These are phyloP conservation scores for Schizosaccharomyces japonicus DNA, from an alignment of 805 yeast genomes.

Conservation along the genomic window DNA sequence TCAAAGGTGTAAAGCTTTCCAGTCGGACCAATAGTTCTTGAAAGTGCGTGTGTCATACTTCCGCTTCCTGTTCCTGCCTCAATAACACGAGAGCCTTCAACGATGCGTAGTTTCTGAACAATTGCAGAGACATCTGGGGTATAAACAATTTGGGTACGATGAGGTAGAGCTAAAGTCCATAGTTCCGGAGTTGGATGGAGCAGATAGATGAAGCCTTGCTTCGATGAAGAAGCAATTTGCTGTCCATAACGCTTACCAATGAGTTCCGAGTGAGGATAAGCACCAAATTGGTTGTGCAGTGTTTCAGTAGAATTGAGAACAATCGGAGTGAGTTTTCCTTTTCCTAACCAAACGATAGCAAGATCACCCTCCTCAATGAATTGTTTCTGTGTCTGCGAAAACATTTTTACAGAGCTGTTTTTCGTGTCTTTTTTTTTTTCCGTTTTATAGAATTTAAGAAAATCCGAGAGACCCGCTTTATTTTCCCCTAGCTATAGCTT, in stretches of 20 bases:
- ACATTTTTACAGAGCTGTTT: background rate
- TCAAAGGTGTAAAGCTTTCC: constrained; percentile 69
- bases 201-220: constrained; percentile 71
- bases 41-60: constrained; percentile 77
- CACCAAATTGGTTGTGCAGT: constrained; percentile 70
- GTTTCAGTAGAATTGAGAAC: constrained; percentile 17
- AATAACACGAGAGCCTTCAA: constrained; percentile 53
- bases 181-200: constrained; percentile 83
- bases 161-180: constrained; percentile 91
- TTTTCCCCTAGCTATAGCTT: background rate
- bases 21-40: constrained; percentile 39
- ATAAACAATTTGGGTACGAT: constrained; percentile 90
- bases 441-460: background rate
- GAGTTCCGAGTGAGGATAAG: constrained; percentile 64
- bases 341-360: constrained; percentile 63
- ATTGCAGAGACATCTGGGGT: constrained; percentile 88
- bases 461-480: too few relatives aligned
- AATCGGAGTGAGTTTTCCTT: constrained; percentile 59
- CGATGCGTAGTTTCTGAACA: constrained; percentile 52
- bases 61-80: constrained; percentile 99
- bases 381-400: background rate
- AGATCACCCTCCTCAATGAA: constrained; percentile 44
- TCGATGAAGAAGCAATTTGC: constrained; percentile 40
- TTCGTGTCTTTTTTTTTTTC: background rate
- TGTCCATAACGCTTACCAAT: constrained; percentile 63